Percentiles rank a stretch among this genome's conserved stretches.
phyloP scores from a whole-genome alignment of 2,329 filamentous ascomycete species.

The Exophiala aquamarina region DNA sequence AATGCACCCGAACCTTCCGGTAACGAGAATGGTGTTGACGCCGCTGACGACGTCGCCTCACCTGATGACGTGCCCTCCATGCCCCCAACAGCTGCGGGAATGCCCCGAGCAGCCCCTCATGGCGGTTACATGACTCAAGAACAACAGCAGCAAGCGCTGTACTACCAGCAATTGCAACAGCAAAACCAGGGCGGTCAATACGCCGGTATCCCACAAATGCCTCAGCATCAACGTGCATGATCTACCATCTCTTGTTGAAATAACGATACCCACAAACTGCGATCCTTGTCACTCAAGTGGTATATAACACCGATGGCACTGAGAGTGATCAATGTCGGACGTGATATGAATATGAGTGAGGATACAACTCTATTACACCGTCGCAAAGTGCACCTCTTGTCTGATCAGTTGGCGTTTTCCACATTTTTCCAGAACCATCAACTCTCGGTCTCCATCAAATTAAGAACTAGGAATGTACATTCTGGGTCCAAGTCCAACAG shows the following conservation, averaged over 20 bases:
- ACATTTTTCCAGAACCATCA: background rate
- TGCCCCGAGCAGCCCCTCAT: slow-evolving; percentile 59
- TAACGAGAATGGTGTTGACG: slow-evolving; percentile 78
- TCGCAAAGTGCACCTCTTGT: slow-evolving; percentile 1
- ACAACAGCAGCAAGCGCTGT: slow-evolving; percentile 74
- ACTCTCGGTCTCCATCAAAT: no score
- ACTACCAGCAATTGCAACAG: slow-evolving; percentile 78
- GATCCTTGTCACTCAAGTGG: slow-evolving; percentile 4
- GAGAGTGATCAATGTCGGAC: no score
- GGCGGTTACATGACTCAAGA: slow-evolving; percentile 69
- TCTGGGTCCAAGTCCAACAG: no score
- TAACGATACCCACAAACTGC: slow-evolving; percentile 20
- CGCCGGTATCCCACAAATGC: slow-evolving; percentile 74
- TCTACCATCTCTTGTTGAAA: slow-evolving; percentile 1
- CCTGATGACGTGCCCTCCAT: slow-evolving; percentile 86
- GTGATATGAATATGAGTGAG: no score
- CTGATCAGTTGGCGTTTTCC: slow-evolving; percentile 10
- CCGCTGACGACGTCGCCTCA: slow-evolving; percentile 76
- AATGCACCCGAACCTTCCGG: slow-evolving; percentile 92
- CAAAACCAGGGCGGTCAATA: slow-evolving; percentile 69
- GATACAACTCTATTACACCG: background rate
- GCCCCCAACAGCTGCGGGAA: slow-evolving; percentile 65
- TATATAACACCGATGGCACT: slow-evolving; percentile 3
- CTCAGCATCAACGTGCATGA: slow-evolving; percentile 70
- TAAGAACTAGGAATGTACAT: no score